Evolutionary conservation across 805 yeast species (phyloP), one percentile per base, ranked within the genome.

Genomic region (Pichia thaimueangensis): DNA sequence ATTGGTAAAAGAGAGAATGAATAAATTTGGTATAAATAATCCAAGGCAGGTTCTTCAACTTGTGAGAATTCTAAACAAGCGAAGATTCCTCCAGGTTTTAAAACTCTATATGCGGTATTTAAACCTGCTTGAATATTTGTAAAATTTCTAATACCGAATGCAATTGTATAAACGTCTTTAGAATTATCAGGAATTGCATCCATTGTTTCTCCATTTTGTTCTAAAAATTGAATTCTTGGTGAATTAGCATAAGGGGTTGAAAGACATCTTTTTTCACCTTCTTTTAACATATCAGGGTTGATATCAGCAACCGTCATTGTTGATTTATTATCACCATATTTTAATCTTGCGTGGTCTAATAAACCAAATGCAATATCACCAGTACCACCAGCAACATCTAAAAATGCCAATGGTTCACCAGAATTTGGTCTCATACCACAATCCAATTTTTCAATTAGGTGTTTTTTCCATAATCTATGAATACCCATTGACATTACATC

Each of bases 331-430:
- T 93, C 98, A 44, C 83, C 81, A 58, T 79, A 86, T 48, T 79
- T 76, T 30, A 70, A 64, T 49, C 82, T 80, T 9, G 97, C 97
- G 64, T 93, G 96, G 56, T 88, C 96, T 48, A 93, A 70, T 49
- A 93, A 73, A 3, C 98, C 94, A 65, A 87, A 87, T 1, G 98
- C 98, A 64, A 93, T 91, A 59, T 93, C 98, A 36, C 98, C 98
- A 10, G 97, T 87, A 20, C 98, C 98, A 46, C 98, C 98, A 22
- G 98, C 98, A 44, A 93, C 97, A 63, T 93, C 98, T 49, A 93
- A 72, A 57, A 93, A 91, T 45, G 80, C 77, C 54, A 93, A 69
- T 4, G 96, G 96, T 50, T 81, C 76, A n/a, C 50, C 50, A 12
- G 68, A 61, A 35, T 91, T 94, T 5, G 95, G 91, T 58, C 97